A percentile compares a stretch with the other conserved stretches of the same genome.
These are phyloP conservation scores for Penicillium verhagenii DNA, from an alignment of 495 filamentous ascomycete genomes.

Conservation along the genomic window DNA sequence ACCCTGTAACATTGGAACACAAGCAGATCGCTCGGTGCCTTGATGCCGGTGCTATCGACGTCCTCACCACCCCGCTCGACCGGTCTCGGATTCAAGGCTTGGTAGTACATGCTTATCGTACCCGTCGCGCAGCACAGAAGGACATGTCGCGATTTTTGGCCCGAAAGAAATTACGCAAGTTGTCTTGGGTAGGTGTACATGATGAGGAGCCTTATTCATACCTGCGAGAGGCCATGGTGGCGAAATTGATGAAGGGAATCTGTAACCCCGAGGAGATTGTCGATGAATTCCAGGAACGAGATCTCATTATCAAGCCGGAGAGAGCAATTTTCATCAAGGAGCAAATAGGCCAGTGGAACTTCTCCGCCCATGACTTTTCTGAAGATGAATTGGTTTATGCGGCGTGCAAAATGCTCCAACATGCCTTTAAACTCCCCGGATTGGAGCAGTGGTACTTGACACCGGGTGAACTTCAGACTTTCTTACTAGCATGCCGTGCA, in stretches of 20 bases:
- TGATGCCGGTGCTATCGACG: conserved; percentile 82
- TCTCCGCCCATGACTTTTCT: conserved; percentile 82
- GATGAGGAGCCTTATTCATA: conserved; percentile 87
- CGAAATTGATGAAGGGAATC: conserved; percentile 86
- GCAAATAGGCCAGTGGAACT: conserved; percentile 79
- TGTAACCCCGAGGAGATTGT: conserved; percentile 68
- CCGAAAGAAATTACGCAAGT: conserved; percentile 66
- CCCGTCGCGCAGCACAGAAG: conserved; percentile 65
- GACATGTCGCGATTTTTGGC: conserved; percentile 67
- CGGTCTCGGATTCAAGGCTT: conserved; percentile 67
- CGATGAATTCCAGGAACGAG: conserved; percentile 49
- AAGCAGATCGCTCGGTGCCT: conserved; percentile 63
- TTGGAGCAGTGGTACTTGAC: conserved; percentile 75
- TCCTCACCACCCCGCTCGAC: conserved; percentile 74
- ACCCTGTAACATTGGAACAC: conserved; percentile 37
- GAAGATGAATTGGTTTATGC: conserved; percentile 86
- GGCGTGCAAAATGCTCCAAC: conserved; percentile 80
- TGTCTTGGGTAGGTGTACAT: conserved; percentile 89
- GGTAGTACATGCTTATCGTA: conserved; percentile 78
- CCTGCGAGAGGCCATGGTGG: conserved; percentile 85
- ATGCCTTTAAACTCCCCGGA: conserved; percentile 80
- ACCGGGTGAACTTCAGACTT: conserved; percentile 74
- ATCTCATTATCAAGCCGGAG: conserved; percentile 46
- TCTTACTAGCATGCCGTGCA: conserved; percentile 77
- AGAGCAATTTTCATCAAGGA: conserved; percentile 61